These are phyloP conservation scores for Artemisia annua DNA, from an alignment of 129 eudicot genomes.

Conservation along the genomic window DNA sequence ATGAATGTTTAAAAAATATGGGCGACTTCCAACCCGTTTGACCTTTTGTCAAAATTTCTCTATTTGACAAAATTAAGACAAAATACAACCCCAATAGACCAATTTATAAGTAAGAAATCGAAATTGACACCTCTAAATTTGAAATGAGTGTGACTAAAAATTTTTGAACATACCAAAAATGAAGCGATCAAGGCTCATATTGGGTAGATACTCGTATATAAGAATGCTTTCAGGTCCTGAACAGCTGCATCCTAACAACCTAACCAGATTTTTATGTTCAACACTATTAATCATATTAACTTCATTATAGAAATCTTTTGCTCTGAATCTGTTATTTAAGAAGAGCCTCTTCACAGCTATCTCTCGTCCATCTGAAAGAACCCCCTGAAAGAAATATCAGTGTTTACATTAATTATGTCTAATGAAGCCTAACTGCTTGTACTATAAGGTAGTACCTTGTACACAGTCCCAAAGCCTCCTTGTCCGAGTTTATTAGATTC, in stretches of 20 bases:
- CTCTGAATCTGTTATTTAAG: conserved; percentile 77
- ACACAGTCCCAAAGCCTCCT: too few species aligned
- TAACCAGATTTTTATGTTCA: conserved; percentile 73
- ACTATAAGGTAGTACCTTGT: too few species aligned
- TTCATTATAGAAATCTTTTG: conserved; percentile 85
- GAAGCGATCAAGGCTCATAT: conserved; percentile 72
- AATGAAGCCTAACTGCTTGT: too few species aligned
- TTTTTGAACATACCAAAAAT: conserved; percentile 49
- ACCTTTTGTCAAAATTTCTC: too few species aligned
- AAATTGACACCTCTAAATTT: too few species aligned
- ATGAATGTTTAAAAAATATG: too few species aligned
- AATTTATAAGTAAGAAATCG: too few species aligned
- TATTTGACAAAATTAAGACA: too few species aligned
- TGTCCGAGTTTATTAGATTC: conserved; percentile 82
- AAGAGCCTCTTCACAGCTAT: conserved; percentile 91
- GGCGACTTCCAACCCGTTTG: too few species aligned
- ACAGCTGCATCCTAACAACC: conserved; percentile 76
- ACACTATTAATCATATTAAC: conserved; percentile 70
- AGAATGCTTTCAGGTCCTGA: conserved; percentile 85
- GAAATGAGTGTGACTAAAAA: background rate
- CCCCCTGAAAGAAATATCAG: conserved; percentile 44
- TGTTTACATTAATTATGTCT: background rate
- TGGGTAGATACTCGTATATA: conserved; percentile 63
- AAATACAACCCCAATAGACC: too few species aligned
- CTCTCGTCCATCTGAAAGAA: conserved; percentile 77